Evolutionary conservation across 2,329 filamentous ascomycete species (phyloP).

Genomic region (Lachnellula occidentalis): DNA sequence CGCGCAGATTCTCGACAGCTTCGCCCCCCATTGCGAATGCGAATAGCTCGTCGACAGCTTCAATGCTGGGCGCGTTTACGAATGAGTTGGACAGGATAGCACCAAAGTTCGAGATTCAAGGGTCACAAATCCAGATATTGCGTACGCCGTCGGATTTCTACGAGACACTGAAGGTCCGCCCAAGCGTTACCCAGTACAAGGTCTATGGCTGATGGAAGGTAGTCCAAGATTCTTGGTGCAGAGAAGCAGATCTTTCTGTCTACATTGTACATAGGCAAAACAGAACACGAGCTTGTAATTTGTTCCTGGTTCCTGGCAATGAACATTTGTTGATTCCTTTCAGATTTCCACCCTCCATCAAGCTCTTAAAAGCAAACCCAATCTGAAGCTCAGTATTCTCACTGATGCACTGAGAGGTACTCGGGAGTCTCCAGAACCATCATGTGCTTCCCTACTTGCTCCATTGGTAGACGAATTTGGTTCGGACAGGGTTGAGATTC

Average conservation of each 20-base stretch:
- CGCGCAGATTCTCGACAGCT: slow-evolving; percentile 28
- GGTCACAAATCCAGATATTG: slow-evolving; percentile 74
- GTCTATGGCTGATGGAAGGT: slow-evolving; percentile 25
- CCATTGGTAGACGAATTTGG: slow-evolving; percentile 84
- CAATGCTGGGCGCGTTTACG: slow-evolving; percentile 54
- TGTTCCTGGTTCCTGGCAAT: slow-evolving; percentile 10
- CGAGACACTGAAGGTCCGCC: slow-evolving; percentile 72
- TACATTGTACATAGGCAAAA: slow-evolving; percentile 95
- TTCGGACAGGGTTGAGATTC: slow-evolving; percentile 75
- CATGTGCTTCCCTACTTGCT: slow-evolving; percentile 81
- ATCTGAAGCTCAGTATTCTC: slow-evolving; percentile 78
- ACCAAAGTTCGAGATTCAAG: slow-evolving; percentile 81
- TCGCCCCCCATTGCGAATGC: slow-evolving; percentile 14
- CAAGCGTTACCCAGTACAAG: slow-evolving; percentile 1
- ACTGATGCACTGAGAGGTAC: slow-evolving; percentile 91
- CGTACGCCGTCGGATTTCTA: slow-evolving; percentile 86
- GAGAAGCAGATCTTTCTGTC: slow-evolving; percentile 80
- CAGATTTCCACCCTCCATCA: slow-evolving; percentile 71
- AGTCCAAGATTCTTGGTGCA: slow-evolving; percentile 78
- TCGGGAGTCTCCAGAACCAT: slow-evolving; percentile 77
- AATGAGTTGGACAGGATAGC: slow-evolving; percentile 81
- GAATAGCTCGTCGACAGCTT: slow-evolving; percentile 40
- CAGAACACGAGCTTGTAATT: slow-evolving; percentile 74
- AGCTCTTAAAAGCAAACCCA: slow-evolving; percentile 67
- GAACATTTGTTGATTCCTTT: slow-evolving; percentile 12